Conservation (phyloP, 2,329 filamentous ascomycete genomes). For the Cladosporium sp. region DNA sequence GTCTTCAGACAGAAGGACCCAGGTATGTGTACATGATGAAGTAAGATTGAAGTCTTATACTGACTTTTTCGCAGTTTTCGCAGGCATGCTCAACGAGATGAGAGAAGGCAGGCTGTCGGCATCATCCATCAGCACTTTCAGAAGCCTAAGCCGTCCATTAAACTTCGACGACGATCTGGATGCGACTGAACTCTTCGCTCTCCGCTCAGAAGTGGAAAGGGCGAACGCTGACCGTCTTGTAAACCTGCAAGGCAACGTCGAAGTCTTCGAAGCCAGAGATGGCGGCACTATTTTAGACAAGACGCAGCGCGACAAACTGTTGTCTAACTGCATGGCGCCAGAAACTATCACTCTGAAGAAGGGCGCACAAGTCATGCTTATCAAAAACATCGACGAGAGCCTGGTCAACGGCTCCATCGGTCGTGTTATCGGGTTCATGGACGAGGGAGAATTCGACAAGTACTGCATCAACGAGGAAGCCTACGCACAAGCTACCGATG, state of each 20-base stretch:
- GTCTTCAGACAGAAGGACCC: slow-evolving; percentile 94
- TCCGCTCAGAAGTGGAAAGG: slow-evolving; percentile 81
- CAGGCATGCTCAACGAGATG: slow-evolving; percentile 97
- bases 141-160: slow-evolving; percentile 68
- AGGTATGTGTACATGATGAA: slow-evolving; percentile 44
- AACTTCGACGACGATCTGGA: slow-evolving; percentile 72
- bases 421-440: slow-evolving; percentile 79
- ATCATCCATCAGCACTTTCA: slow-evolving; percentile 76
- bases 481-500: slow-evolving; percentile 26
- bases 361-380: slow-evolving; percentile 97
- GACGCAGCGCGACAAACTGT: slow-evolving; percentile 69
- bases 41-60: neutral
- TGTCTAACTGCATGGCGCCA: slow-evolving; percentile 92
- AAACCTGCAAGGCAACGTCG: slow-evolving; percentile 66
- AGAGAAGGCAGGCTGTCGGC: slow-evolving; percentile 77
- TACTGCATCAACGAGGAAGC: slow-evolving; percentile 33
- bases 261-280: slow-evolving; percentile 73
- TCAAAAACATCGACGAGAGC: slow-evolving; percentile 95
- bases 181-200: slow-evolving; percentile 92
- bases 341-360: slow-evolving; percentile 78
- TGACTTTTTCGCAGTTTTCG: slow-evolving; percentile 64
- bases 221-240: slow-evolving; percentile 77
- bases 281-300: slow-evolving; percentile 67
- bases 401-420: slow-evolving; percentile 94
- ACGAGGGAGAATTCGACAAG: slow-evolving; percentile 52